These are phyloP conservation scores for Thalassiosira sp. DNA, from an alignment of 352 stramenopile genomes.

Conservation along the genomic window DNA sequence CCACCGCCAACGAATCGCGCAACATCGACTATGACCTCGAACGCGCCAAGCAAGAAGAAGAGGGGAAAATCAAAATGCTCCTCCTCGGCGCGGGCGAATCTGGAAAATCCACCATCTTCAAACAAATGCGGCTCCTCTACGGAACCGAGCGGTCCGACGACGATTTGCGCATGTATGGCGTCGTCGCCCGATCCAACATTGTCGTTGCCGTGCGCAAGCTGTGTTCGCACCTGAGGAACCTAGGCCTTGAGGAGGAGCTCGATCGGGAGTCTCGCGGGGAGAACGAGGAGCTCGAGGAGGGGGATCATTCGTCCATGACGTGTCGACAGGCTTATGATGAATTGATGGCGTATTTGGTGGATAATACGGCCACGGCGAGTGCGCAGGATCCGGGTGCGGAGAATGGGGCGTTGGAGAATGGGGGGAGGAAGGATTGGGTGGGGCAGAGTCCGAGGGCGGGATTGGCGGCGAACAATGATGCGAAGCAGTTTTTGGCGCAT, in stretches of 20 bases:
- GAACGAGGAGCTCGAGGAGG: conserved; percentile 32
- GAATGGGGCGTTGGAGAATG: conserved; percentile 22
- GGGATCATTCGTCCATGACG: conserved; percentile 48
- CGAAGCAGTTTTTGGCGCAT: conserved; percentile 78
- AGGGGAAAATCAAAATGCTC: conserved; percentile 93
- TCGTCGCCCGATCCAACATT: conserved; percentile 78
- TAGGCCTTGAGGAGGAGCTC: conserved; percentile 69
- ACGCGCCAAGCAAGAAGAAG: conserved; percentile 57
- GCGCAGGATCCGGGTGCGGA: conserved; percentile 30
- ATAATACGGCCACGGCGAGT: conserved; percentile 59
- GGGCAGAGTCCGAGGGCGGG: conserved; percentile 73
- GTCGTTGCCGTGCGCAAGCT: conserved; percentile 78
- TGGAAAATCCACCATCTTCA: conserved; percentile 92
- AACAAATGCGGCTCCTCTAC: conserved; percentile 85
- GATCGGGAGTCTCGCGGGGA: conserved; percentile 62
- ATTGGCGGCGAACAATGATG: conserved; percentile 76
- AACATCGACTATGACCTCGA: conserved; percentile 42
- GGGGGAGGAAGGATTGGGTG: conserved; percentile 70
- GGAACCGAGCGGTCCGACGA: conserved; percentile 67
- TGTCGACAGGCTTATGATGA: conserved; percentile 77
- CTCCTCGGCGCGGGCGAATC: conserved; percentile 92
- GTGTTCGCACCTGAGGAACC: conserved; percentile 57
- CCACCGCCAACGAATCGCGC: neutral
- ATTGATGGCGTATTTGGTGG: conserved; percentile 74
- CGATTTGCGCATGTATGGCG: conserved; percentile 78